Percentiles rank a stretch among this genome's conserved stretches.
phyloP scores from a whole-genome alignment of 176 grass and related monocot genomes.

The Chrysopogon serrulatus region DNA sequence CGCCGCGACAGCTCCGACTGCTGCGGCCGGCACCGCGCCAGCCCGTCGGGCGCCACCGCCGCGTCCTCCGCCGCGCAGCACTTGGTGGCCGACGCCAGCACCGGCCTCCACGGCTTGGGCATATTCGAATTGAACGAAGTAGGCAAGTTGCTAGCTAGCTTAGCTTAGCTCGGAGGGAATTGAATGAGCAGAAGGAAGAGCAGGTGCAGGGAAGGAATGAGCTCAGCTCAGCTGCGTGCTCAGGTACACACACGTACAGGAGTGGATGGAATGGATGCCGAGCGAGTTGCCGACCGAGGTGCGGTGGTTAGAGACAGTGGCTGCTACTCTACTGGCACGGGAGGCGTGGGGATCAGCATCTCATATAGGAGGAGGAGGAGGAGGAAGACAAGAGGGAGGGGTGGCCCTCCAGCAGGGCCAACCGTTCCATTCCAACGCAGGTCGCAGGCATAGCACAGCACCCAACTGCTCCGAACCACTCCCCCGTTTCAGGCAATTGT shows the following conservation, averaged over 20 bases:
- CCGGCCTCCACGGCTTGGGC: constrained; percentile 64
- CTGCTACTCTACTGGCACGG: too few relatives aligned
- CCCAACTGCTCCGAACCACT: constrained; percentile 80
- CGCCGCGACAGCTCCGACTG: constrained; percentile 68
- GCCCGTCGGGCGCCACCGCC: constrained; percentile 37
- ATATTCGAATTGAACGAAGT: too few relatives aligned
- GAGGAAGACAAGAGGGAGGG: too few relatives aligned
- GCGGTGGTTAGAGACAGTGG: background rate
- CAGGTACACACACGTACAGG: background rate
- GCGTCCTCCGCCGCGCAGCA: constrained; percentile 87
- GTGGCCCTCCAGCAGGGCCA: too few relatives aligned
- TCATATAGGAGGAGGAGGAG: constrained; percentile 26
- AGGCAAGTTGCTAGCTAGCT: too few relatives aligned
- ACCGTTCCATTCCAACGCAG: constrained; percentile 80
- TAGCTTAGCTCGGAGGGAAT: too few relatives aligned
- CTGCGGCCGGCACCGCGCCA: constrained; percentile 57
- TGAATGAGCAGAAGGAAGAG: background rate
- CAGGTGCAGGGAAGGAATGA: background rate
- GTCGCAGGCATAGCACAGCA: background rate
- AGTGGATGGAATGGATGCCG: background rate
- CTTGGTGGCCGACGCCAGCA: constrained; percentile 59
- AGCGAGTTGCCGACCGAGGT: too few relatives aligned
- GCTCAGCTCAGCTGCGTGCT: background rate
- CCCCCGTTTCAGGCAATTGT: constrained; percentile 28
- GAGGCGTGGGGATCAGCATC: constrained; percentile 3